These are phyloP conservation scores for Aspergillus sojae DNA, from an alignment of 2,329 filamentous ascomycete species.

Conservation along the genomic window DNA sequence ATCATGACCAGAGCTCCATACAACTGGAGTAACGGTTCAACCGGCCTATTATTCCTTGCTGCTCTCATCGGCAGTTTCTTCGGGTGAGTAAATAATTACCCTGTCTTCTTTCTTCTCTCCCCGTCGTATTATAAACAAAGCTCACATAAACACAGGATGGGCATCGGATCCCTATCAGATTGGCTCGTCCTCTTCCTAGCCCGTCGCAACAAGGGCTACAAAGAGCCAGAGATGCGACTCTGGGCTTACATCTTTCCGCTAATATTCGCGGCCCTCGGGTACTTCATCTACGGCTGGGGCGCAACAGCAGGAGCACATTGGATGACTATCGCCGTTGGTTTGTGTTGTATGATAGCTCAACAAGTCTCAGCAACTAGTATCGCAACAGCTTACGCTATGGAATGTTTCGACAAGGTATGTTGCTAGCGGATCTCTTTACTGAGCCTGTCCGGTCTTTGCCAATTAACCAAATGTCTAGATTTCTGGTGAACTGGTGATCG, in stretches of 20 bases:
- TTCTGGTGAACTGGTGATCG: slow-evolving; percentile 41
- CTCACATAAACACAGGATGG: slow-evolving; percentile 44
- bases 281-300: slow-evolving; percentile 45
- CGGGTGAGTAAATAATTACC: slow-evolving; percentile 20
- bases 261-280: slow-evolving; percentile 37
- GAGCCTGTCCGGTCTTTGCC: neutral
- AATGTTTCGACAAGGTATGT: slow-evolving; percentile 41
- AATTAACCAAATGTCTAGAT: slow-evolving; percentile 24
- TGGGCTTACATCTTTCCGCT: slow-evolving; percentile 38
- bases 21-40: slow-evolving; percentile 37
- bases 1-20: slow-evolving; percentile 43
- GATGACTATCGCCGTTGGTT: slow-evolving; percentile 39
- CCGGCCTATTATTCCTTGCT: slow-evolving; percentile 36
- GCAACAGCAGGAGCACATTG: slow-evolving; percentile 38
- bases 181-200: slow-evolving; percentile 36
- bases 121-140: neutral
- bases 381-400: slow-evolving; percentile 47
- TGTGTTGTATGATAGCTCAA: slow-evolving; percentile 45
- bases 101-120: neutral
- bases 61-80: slow-evolving; percentile 37
- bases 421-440: neutral
- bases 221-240: slow-evolving; percentile 44
- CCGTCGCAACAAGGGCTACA: slow-evolving; percentile 37
- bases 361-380: slow-evolving; percentile 44
- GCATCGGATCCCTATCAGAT: slow-evolving; percentile 34